Evolutionary conservation across 345 rosid species (phyloP).

Genomic region (Turritis glabra): DNA sequence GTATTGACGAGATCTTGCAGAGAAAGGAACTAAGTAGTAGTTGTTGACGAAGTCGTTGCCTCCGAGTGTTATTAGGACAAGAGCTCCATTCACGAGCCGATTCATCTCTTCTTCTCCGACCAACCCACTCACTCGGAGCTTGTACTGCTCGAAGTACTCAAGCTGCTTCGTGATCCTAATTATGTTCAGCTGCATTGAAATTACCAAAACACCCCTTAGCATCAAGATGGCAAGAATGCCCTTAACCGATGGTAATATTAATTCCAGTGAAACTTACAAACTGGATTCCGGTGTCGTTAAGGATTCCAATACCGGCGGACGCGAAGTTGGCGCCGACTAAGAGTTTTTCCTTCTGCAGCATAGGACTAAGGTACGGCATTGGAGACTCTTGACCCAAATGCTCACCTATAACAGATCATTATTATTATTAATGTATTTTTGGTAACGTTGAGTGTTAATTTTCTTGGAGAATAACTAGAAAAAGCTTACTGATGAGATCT

Average conservation of each 20-base stretch:
- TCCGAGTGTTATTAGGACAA: slow-evolving; percentile 68
- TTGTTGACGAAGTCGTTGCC: slow-evolving; percentile 95
- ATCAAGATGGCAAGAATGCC: neutral
- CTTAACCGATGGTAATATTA: neutral
- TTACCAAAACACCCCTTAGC: neutral
- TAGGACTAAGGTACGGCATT: slow-evolving; percentile 79
- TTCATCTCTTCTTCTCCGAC: slow-evolving; percentile 53
- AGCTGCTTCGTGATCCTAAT: slow-evolving; percentile 68
- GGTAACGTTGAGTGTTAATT: neutral
- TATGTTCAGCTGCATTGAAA: slow-evolving; percentile 58
- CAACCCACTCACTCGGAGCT: slow-evolving; percentile 50
- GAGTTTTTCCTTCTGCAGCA: slow-evolving; percentile 57
- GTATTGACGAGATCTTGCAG: slow-evolving; percentile 75
- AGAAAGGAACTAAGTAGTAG: slow-evolving; percentile 82
- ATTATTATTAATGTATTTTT: neutral
- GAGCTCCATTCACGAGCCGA: slow-evolving; percentile 57
- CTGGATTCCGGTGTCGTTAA: slow-evolving; percentile 88
- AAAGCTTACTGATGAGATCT: slow-evolving; percentile 66
- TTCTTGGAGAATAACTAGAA: neutral
- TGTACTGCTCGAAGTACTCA: slow-evolving; percentile 68
- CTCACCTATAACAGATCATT: slow-evolving; percentile 49
- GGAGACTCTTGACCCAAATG: slow-evolving; percentile 62
- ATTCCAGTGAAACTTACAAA: slow-evolving; percentile 54
- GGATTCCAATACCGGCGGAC: slow-evolving; percentile 92
- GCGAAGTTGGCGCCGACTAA: slow-evolving; percentile 92